Evolutionary conservation across 1,139 yeast genomes (phyloP).

Genomic region (Kodamaea fungicola): DNA sequence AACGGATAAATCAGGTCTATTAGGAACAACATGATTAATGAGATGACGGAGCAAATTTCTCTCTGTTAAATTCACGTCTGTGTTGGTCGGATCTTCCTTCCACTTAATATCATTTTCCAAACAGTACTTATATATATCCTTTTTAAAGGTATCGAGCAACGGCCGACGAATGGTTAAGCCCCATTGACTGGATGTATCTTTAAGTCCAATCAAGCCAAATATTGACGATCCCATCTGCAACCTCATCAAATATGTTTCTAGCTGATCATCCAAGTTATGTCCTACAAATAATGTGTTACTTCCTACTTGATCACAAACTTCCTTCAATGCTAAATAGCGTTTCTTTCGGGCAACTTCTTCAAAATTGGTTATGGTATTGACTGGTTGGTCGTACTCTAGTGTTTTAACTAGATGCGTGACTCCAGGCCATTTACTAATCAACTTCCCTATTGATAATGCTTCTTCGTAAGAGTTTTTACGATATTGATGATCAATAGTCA

Average conservation of each 20-base stretch:
- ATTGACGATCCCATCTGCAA: slow-evolving; percentile 52
- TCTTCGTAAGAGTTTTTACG: slow-evolving; percentile 48
- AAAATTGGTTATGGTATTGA: slow-evolving; percentile 32
- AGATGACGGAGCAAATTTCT: slow-evolving; percentile 48
- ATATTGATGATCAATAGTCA: slow-evolving; percentile 58
- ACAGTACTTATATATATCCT: slow-evolving; percentile 47
- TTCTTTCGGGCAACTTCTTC: slow-evolving; percentile 57
- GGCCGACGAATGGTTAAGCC: slow-evolving; percentile 45
- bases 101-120: slow-evolving; percentile 37
- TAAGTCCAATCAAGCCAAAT: slow-evolving; percentile 54
- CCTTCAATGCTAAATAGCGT: slow-evolving; percentile 44
- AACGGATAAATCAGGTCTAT: slow-evolving; percentile 1
- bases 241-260: slow-evolving; percentile 66
- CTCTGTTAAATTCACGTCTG: slow-evolving; percentile 48
- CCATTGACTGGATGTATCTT: slow-evolving; percentile 2
- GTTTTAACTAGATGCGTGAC: slow-evolving; percentile 34
- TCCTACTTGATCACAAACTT: slow-evolving; percentile 28
- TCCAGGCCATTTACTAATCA: slow-evolving; percentile 33
- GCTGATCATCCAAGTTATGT: slow-evolving; percentile 69
- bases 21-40: slow-evolving; percentile 25
- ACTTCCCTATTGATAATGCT: slow-evolving; percentile 37
- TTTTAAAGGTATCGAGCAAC: slow-evolving; percentile 43
- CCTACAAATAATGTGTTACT: slow-evolving; percentile 49
- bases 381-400: slow-evolving; percentile 29
- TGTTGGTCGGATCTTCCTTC: slow-evolving; percentile 71